Conservation (phyloP, 2,329 filamentous ascomycete genomes). For the Zymoseptoria passerinii region DNA sequence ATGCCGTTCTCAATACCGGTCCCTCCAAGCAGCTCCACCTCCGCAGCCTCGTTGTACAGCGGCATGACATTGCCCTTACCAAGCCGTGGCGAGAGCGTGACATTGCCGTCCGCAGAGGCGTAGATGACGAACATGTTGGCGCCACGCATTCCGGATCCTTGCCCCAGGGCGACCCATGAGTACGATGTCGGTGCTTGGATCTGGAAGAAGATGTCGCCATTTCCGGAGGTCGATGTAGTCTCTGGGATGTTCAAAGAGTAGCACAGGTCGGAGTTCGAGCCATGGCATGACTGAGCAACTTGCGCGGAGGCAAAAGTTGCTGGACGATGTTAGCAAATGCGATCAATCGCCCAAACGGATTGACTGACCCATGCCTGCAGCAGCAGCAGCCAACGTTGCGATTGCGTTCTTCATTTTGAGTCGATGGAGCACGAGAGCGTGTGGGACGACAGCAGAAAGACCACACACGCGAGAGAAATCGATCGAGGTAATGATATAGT, state of each 20-base stretch:
- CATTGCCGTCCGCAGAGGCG: conserved; percentile 44
- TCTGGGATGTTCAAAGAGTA: conserved; percentile 49
- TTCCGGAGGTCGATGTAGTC: conserved; percentile 42
- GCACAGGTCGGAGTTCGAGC: conserved; percentile 26
- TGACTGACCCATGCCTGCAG: not conserved
- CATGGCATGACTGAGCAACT: conserved; percentile 13
- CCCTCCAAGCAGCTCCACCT: conserved; percentile 45
- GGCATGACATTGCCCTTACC: conserved; percentile 40
- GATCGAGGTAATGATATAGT: not conserved
- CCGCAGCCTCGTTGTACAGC: conserved; percentile 32
- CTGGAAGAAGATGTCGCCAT: conserved; percentile 51
- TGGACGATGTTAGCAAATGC: not conserved
- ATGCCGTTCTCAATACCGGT: conserved; percentile 44
- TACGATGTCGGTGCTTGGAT: conserved; percentile 45
- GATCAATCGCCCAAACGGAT: not conserved
- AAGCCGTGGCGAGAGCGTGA: conserved; percentile 49
- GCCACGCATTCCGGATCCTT: conserved; percentile 45
- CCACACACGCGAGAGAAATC: not conserved
- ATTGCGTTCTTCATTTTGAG: not conserved
- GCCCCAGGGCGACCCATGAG: conserved; percentile 48
- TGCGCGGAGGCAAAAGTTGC: conserved; percentile 6
- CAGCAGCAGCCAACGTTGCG: not conserved
- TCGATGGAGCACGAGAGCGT: not conserved
- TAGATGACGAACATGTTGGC: conserved; percentile 53
- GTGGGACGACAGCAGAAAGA: not conserved